These are phyloP conservation scores for Acanthamoeba royreba DNA, from an alignment of 208 protist genomes.

Conservation along the genomic window DNA sequence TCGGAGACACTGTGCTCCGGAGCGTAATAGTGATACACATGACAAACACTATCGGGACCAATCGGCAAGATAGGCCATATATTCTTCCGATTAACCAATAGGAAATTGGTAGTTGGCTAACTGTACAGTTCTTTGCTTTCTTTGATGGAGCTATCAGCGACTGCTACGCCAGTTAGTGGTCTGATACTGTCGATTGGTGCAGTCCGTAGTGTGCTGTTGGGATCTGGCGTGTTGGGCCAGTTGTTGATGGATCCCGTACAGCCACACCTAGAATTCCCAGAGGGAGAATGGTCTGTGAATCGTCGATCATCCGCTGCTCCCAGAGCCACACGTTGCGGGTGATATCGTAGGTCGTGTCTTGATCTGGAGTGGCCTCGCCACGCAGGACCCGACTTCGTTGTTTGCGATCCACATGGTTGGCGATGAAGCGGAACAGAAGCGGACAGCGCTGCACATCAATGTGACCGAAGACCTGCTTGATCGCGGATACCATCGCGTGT, in stretches of 20 bases:
- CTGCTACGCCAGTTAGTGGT: too few relatives aligned
- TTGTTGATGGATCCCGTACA: too few relatives aligned
- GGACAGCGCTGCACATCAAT: background rate
- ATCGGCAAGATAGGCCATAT: too few relatives aligned
- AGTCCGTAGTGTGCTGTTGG: too few relatives aligned
- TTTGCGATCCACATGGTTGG: background rate
- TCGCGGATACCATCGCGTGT: slow-evolving; percentile 1
- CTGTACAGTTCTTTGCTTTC: too few relatives aligned
- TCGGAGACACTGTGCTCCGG: too few relatives aligned
- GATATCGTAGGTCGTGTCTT: background rate
- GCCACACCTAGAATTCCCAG: background rate
- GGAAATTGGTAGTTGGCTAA: background rate
- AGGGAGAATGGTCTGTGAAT: background rate
- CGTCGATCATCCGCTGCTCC: background rate
- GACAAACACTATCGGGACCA: background rate
- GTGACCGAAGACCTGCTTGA: background rate
- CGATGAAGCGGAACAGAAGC: background rate
- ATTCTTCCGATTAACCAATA: background rate
- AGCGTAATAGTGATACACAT: background rate
- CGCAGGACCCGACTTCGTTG: background rate
- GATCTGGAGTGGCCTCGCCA: background rate
- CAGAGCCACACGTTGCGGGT: background rate
- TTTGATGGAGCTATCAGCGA: too few relatives aligned
- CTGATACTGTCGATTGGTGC: too few relatives aligned
- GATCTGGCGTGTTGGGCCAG: too few relatives aligned